Conservation (phyloP, 2,329 filamentous ascomycete genomes). For the Verticillium zaregamsianum region DNA sequence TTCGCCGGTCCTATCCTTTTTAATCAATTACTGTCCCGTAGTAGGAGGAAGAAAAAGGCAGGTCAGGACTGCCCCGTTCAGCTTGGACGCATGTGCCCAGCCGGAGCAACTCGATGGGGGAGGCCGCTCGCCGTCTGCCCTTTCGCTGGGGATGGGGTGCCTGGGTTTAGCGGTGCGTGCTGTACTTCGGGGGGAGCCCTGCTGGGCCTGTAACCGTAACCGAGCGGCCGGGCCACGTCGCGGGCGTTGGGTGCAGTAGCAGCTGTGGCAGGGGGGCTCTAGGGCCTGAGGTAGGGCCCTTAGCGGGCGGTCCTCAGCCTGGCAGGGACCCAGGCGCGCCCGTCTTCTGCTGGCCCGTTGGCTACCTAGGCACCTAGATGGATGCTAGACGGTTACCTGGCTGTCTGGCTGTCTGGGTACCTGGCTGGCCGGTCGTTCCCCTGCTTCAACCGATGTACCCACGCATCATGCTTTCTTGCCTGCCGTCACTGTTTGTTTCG, state of each 20-base stretch:
- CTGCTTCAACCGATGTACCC: too few species aligned
- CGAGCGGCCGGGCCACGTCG: not conserved
- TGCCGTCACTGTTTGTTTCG: too few species aligned
- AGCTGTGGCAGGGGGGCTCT: not conserved
- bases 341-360: not conserved
- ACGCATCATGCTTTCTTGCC: too few species aligned
- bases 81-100: not conserved
- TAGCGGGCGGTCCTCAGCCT: not conserved
- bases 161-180: too few species aligned
- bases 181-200: too few species aligned
- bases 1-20: not conserved
- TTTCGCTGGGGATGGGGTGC: too few species aligned
- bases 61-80: not conserved
- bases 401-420: too few species aligned
- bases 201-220: not conserved
- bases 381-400: too few species aligned
- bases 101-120: not conserved
- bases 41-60: not conserved
- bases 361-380: not conserved
- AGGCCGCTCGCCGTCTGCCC: not conserved
- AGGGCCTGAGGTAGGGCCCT: not conserved
- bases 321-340: too few species aligned
- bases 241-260: not conserved
- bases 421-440: too few species aligned
- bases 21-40: not conserved